phyloP scores from a whole-genome alignment of 306 rosid genomes.

The Vigna mungo region DNA sequence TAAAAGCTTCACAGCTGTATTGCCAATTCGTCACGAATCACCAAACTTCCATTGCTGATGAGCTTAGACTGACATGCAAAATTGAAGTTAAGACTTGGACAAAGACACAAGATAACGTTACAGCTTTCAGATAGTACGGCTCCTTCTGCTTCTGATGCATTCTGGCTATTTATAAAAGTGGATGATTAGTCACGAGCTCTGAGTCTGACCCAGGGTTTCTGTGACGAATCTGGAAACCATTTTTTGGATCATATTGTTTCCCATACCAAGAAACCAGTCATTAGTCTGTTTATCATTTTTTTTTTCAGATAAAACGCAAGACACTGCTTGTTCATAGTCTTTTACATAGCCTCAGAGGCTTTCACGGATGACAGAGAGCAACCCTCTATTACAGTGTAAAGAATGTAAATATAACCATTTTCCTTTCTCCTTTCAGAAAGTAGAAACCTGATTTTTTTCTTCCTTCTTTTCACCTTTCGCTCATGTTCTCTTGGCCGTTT shows the following conservation, averaged over 20 bases:
- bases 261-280: not conserved
- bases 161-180: constrained; percentile 48
- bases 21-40: not conserved
- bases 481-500: not conserved
- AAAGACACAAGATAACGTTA: not conserved
- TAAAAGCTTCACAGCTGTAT: not conserved
- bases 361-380: constrained; percentile 32
- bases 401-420: not conserved
- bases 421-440: constrained; percentile 32
- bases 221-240: constrained; percentile 65
- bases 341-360: constrained; percentile 11
- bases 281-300: not conserved
- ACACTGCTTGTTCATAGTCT: constrained; percentile 49
- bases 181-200: constrained; percentile 52
- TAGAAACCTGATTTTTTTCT: constrained; percentile 10
- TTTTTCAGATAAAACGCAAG: constrained; percentile 20
- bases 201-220: constrained; percentile 44
- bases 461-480: constrained; percentile 6
- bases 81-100: not conserved
- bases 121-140: constrained; percentile 13
- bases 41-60: not conserved
- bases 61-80: not conserved
- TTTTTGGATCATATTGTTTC: constrained; percentile 42
- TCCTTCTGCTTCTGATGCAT: constrained; percentile 31
- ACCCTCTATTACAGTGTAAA: constrained; percentile 27